A percentile compares a stretch with the other conserved stretches of the same genome.
These are phyloP conservation scores for Tuber calosporum DNA, from an alignment of 495 filamentous ascomycete species.

Conservation along the genomic window DNA sequence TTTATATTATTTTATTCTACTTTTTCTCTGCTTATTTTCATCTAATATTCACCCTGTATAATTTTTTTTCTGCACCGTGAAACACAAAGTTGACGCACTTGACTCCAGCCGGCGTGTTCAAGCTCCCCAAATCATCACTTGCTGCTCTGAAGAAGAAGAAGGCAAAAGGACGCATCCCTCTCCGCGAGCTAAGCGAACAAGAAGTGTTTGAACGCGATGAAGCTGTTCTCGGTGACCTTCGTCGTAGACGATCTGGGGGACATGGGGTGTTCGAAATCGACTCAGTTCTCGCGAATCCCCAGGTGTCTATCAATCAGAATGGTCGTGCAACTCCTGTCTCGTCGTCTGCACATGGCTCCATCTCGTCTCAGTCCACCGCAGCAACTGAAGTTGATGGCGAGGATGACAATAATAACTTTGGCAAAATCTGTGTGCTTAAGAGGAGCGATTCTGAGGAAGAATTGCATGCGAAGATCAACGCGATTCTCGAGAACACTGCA, in stretches of 20 bases:
- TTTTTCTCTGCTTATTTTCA: conserved; percentile 3
- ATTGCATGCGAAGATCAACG: conserved; percentile 33
- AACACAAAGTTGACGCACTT: conserved; percentile 7
- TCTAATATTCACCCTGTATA: conserved; percentile 6
- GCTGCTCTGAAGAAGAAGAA: conserved; percentile 29
- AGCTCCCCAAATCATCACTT: conserved; percentile 27
- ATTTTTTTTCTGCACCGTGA: neutral
- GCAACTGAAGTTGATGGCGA: conserved; percentile 21
- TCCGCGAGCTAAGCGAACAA: conserved; percentile 37
- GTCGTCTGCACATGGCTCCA: conserved; percentile 13
- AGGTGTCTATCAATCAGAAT: conserved; percentile 18
- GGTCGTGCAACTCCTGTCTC: conserved; percentile 11
- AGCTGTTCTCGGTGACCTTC: conserved; percentile 40
- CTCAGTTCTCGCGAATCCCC: conserved; percentile 31
- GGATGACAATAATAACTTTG: conserved; percentile 9
- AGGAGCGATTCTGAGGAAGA: conserved; percentile 35
- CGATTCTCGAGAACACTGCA: conserved; percentile 29
- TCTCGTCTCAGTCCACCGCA: conserved; percentile 12
- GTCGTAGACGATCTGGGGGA: conserved; percentile 39
- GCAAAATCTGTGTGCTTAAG: conserved; percentile 25
- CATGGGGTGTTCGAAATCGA: conserved; percentile 36
- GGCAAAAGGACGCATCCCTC: conserved; percentile 28
- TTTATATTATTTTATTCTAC: no score
- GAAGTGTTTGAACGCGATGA: conserved; percentile 42
- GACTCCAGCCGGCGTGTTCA: conserved; percentile 36